phyloP scores from a whole-genome alignment of 148 eudicot species.

The Dianthus caryophyllus region DNA sequence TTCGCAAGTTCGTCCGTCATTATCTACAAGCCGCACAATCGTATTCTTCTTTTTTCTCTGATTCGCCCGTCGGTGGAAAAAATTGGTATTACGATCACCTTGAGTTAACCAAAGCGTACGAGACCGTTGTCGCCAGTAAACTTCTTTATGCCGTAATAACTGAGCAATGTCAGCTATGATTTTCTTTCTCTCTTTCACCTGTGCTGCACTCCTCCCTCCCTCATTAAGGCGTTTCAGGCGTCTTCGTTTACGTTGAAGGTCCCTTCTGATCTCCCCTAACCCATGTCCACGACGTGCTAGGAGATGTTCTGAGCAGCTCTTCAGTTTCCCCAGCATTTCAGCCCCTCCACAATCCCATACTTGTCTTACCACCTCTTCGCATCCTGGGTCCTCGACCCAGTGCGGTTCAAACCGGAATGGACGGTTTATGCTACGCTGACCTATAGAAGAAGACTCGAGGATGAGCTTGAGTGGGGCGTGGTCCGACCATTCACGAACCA shows the following conservation, averaged over 20 bases:
- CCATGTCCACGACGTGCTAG: not conserved
- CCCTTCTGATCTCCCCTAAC: not conserved
- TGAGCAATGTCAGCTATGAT: not conserved
- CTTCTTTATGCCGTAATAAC: no score
- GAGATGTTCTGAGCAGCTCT: not conserved
- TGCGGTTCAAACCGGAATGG: not conserved
- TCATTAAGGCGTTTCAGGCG: not conserved
- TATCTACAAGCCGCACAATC: no score
- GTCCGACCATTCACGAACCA: not conserved
- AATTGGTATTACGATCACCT: not conserved
- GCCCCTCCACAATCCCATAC: not conserved
- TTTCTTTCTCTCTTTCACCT: not conserved
- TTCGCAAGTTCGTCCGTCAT: no score
- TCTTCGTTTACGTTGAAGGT: not conserved
- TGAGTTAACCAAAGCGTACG: not conserved
- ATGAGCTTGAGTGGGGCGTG: not conserved
- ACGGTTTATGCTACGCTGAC: rapidly evolving
- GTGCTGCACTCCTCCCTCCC: not conserved
- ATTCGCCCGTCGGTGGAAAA: not conserved
- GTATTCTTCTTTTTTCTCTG: no score
- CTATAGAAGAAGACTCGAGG: rapidly evolving
- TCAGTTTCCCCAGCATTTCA: not conserved
- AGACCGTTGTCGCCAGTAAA: not conserved
- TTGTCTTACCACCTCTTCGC: not conserved
- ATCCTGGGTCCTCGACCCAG: not conserved